These are phyloP conservation scores for Aspergillus carbonarius DNA, from an alignment of 2,329 filamentous ascomycete species.

Conservation along the genomic window DNA sequence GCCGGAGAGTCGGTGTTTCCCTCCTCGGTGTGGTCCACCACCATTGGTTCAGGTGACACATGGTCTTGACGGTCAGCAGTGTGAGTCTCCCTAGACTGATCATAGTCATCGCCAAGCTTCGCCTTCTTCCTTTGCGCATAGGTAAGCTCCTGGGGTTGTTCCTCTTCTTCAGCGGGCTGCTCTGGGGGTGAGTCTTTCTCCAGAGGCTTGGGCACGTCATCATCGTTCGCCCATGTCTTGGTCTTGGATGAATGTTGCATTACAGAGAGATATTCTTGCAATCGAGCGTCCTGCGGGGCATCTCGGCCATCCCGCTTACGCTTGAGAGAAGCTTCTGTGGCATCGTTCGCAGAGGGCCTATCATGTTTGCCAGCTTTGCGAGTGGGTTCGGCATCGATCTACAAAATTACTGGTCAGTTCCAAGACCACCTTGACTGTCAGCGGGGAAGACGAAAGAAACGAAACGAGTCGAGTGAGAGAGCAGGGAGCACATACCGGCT, in stretches of 20 bases:
- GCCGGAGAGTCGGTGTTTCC: constrained; percentile 16
- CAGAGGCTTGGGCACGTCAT: constrained; percentile 34
- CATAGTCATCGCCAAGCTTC: constrained; percentile 58
- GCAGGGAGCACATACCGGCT: constrained; percentile 61
- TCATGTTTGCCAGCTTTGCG: constrained; percentile 26
- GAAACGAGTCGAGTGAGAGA: not conserved
- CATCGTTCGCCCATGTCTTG: constrained; percentile 63
- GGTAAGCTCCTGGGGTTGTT: constrained; percentile 35
- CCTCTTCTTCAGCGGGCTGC: constrained; percentile 20
- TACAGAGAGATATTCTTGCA: constrained; percentile 81
- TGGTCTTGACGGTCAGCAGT: constrained; percentile 1
- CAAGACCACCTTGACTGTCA: constrained; percentile 38
- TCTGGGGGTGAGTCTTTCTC: constrained; percentile 21
- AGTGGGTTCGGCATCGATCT: constrained; percentile 41
- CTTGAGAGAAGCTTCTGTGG: constrained; percentile 36
- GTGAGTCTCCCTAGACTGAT: constrained; percentile 47
- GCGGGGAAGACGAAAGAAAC: constrained; percentile 22
- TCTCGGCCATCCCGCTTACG: constrained; percentile 53
- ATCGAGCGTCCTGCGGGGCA: constrained; percentile 69
- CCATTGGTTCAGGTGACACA: constrained; percentile 25
- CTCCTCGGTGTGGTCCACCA: constrained; percentile 23
- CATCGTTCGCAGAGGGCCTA: constrained; percentile 22
- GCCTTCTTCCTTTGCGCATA: constrained; percentile 44
- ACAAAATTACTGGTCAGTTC: constrained; percentile 40
- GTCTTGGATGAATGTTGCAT: constrained; percentile 70